phyloP scores from a whole-genome alignment of 768 basidiomycete genomes.

The Kwoniella sp. region DNA sequence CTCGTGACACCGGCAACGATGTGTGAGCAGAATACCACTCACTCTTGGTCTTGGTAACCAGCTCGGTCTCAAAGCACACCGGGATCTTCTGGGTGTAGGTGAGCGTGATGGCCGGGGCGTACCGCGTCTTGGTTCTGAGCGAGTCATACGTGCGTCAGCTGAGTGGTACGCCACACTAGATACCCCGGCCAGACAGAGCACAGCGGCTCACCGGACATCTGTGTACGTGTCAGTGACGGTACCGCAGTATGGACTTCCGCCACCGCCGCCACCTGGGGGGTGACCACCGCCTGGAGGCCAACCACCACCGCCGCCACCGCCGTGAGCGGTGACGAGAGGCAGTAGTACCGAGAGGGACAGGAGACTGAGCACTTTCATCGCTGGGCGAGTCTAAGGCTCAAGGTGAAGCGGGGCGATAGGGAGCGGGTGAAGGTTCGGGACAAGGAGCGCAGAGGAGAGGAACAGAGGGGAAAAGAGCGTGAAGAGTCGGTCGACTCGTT shows the following conservation, averaged over 20 bases:
- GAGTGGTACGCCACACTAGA: neutral
- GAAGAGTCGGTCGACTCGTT: neutral
- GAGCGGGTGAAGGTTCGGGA: neutral
- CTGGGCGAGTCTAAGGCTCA: neutral
- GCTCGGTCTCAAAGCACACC: conserved; percentile 3
- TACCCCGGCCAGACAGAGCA: neutral
- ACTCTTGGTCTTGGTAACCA: conserved; percentile 7
- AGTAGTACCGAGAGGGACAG: neutral
- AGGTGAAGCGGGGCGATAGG: neutral
- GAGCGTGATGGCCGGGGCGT: conserved; percentile 6
- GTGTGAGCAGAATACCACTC: too few relatives aligned
- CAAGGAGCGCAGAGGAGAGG: neutral
- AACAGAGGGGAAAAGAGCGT: neutral
- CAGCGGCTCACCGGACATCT: neutral
- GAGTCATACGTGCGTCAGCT: neutral
- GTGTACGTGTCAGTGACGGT: conserved; percentile 11
- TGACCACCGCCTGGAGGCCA: neutral
- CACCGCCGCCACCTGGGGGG: neutral
- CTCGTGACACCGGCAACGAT: too few relatives aligned
- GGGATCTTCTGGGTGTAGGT: conserved; percentile 8
- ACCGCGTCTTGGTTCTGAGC: neutral
- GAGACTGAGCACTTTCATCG: too few relatives aligned
- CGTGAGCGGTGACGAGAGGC: neutral
- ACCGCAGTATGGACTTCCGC: conserved; percentile 3
- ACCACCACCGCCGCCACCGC: neutral